Base-by-base conservation (phyloP, 495 filamentous ascomycete species). In the Penicillium lividum region DNA sequence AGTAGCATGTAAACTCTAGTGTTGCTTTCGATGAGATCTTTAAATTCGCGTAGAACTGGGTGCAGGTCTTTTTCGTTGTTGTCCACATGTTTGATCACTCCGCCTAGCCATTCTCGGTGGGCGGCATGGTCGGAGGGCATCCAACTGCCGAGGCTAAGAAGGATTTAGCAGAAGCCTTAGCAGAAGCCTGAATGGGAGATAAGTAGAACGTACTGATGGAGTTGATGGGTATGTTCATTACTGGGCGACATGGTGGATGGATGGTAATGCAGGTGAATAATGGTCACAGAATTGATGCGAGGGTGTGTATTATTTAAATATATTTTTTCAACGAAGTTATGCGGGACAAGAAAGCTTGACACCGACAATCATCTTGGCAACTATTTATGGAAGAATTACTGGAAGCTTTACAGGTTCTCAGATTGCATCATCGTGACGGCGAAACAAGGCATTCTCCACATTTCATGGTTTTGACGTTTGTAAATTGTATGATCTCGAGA, bases 21-120 rank as follows among this genome's bases (percentile, higher is more conserved):
- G 61, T 78, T 78, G 18, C 55, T 63, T 58, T 81, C 77, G 51
- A 82, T 80, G n/a, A 81, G 64, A 7, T 68, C 34, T 50, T 79
- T 64, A 63, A 82, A 81, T 48, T 78, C 75, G 51, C 71, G 10
- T 1, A 77, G 52, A 3, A 74, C 74, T 0, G 74, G 74, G 50
- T 77, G 74, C 0, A 77, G 50, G 6, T 53, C 13, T 3, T 56
- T 22, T 5, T 65, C 38, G 15, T 59, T 63, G 13, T 51, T 53
- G 54, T 75, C 73, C 9, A 70, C 69, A 11, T 70, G 38, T 9
- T 68, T 51, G 54, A 77, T 77, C 5, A 75, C 52, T 0, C 67
- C 66, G 10, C 68, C 64, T 0, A 77, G 65, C 73, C 73, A 77
- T 66, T 72, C 58, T 27, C 64, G 64, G 52, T 75, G 73, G 4